phyloP scores from a whole-genome alignment of 2,329 filamentous ascomycete genomes.

The Hypoxylon sp. region DNA sequence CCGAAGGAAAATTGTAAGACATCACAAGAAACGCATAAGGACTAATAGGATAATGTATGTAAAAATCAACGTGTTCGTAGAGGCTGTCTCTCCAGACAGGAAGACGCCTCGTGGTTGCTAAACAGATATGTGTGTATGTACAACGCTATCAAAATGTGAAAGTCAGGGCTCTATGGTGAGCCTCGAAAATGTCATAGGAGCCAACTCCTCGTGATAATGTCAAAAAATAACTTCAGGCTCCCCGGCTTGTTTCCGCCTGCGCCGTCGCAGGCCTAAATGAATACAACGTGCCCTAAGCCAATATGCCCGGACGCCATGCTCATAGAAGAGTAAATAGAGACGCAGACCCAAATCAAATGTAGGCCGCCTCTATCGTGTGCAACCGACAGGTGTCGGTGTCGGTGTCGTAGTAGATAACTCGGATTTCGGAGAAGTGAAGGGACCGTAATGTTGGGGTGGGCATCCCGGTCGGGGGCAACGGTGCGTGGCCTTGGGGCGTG shows the following conservation, averaged over 20 bases:
- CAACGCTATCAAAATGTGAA: constrained; percentile 24
- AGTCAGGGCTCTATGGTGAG: constrained; percentile 6
- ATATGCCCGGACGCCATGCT: constrained; percentile 48
- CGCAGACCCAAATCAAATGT: constrained; percentile 13
- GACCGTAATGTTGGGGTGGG: constrained; percentile 19
- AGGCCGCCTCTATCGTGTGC: constrained; percentile 25
- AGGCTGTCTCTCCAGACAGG: constrained; percentile 11
- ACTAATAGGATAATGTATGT: constrained; percentile 11
- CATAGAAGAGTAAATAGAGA: constrained; percentile 40
- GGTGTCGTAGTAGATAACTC: constrained; percentile 12
- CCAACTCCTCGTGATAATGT: constrained; percentile 20
- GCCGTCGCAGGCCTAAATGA: constrained; percentile 36
- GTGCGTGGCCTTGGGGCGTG: constrained; percentile 10
- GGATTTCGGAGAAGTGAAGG: constrained; percentile 13
- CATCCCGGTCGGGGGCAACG: constrained; percentile 12
- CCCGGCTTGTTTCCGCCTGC: constrained; percentile 34
- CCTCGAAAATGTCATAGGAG: constrained; percentile 22
- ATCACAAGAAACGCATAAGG: constrained; percentile 21
- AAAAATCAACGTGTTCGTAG: constrained; percentile 25
- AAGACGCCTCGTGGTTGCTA: constrained; percentile 24
- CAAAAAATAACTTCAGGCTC: constrained; percentile 23
- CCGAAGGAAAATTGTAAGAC: constrained; percentile 5
- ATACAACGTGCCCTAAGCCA: constrained; percentile 38
- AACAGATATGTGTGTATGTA: constrained; percentile 32
- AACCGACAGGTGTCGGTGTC: constrained; percentile 6